A percentile compares a stretch with the other conserved stretches of the same genome.
phyloP scores from a whole-genome alignment of 176 grass and related monocot species.

The Olyra latifolia region DNA sequence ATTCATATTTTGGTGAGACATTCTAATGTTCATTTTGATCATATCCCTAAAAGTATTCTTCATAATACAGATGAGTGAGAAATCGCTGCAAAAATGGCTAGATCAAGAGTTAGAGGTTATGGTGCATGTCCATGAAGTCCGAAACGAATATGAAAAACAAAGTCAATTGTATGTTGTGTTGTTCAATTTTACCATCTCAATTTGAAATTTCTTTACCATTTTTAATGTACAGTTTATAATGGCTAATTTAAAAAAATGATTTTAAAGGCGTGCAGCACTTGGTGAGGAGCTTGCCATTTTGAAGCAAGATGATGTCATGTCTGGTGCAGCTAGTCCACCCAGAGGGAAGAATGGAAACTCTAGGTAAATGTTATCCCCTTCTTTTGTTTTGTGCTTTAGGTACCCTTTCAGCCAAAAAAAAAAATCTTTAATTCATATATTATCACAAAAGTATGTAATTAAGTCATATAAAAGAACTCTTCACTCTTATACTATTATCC shows the following conservation, averaged over 20 bases:
- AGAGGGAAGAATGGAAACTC: slow-evolving; percentile 81
- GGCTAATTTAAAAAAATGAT: slow-evolving; percentile 16
- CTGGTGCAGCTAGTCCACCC: slow-evolving; percentile 46
- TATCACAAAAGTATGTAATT: slow-evolving; percentile 15
- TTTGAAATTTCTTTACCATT: neutral
- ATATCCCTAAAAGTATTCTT: slow-evolving; percentile 31
- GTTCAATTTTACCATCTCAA: slow-evolving; percentile 20
- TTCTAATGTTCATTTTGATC: slow-evolving; percentile 23
- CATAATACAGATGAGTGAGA: slow-evolving; percentile 76
- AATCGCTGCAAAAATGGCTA: slow-evolving; percentile 84
- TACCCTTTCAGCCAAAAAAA: neutral
- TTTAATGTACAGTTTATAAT: neutral
- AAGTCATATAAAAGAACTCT: neutral
- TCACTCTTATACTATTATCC: neutral
- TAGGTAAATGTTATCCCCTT: slow-evolving; percentile 51
- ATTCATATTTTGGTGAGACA: slow-evolving; percentile 17
- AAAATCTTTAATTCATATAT: neutral
- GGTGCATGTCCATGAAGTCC: slow-evolving; percentile 95
- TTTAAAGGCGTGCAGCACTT: slow-evolving; percentile 76
- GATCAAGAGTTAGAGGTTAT: slow-evolving; percentile 99
- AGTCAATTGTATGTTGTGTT: slow-evolving; percentile 77
- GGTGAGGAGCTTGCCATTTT: slow-evolving; percentile 91
- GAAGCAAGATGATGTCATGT: slow-evolving; percentile 69
- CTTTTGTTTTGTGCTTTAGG: slow-evolving; percentile 19
- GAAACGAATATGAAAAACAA: slow-evolving; percentile 97